Conservation (phyloP, 441 rosid genomes). For the Gossypium aridum region DNA sequence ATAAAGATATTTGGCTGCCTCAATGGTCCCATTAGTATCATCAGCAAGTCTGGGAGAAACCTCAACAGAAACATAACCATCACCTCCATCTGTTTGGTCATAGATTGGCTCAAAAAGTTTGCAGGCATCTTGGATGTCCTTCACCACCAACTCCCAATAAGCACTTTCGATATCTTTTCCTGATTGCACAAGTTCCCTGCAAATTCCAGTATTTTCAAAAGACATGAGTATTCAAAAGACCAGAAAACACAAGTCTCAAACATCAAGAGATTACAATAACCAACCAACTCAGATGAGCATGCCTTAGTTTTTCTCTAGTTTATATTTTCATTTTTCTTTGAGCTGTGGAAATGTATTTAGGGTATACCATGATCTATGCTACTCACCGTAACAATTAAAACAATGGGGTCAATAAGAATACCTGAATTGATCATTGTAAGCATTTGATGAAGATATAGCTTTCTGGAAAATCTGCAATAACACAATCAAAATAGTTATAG, state of each 20-base stretch:
- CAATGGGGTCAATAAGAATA: slow-evolving; percentile 12
- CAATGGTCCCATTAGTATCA: slow-evolving; percentile 78
- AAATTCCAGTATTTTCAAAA: slow-evolving; percentile 19
- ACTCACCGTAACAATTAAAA: neutral
- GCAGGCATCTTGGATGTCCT: slow-evolving; percentile 98
- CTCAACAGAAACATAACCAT: slow-evolving; percentile 98
- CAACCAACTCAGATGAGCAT: neutral
- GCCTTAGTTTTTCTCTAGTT: slow-evolving; percentile 9
- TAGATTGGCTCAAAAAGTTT: slow-evolving; percentile 85
- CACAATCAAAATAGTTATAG: slow-evolving; percentile 10
- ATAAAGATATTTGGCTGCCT: slow-evolving; percentile 84
- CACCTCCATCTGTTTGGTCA: slow-evolving; percentile 81
- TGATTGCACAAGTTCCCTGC: slow-evolving; percentile 80
- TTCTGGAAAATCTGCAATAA: slow-evolving; percentile 90
- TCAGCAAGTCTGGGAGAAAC: slow-evolving; percentile 95
- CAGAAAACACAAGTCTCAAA: neutral
- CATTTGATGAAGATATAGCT: slow-evolving; percentile 91
- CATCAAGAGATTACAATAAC: neutral
- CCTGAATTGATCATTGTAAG: slow-evolving; percentile 97
- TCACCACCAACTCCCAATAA: slow-evolving; percentile 96
- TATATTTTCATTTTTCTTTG: neutral
- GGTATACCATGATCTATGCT: neutral
- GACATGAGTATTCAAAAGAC: neutral
- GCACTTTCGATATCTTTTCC: slow-evolving; percentile 86
- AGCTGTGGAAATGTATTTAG: neutral